Base-by-base conservation (phyloP, 2,329 filamentous ascomycete genomes). In the Cladosporium sp. region DNA sequence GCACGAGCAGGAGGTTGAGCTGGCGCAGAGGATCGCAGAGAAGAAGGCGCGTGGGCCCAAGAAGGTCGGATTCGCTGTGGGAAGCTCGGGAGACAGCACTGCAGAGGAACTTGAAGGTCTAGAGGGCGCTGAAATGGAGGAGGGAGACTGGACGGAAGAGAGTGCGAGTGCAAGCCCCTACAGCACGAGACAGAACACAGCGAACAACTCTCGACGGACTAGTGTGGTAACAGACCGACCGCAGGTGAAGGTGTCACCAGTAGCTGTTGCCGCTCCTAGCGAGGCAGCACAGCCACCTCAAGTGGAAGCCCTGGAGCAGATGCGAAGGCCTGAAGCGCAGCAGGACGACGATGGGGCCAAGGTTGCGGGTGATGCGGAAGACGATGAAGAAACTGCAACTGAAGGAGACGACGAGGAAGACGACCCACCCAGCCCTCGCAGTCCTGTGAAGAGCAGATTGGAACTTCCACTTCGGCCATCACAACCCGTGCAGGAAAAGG, bases 131-230 rank as follows among this genome's bases (percentile, higher is more conserved):
- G 73, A 70, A 14, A 54, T 72, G 68, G 76, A 77, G 55, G 75
- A 77, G 57, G 61, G 51, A 8, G 76, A 77, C 34, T 78, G 76
- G 76, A 77, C 75, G 10, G 76, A 78, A 57, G 73, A 78, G 62
- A 77, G 75, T 55, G 71, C 73, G 10, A 77, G 75, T 59, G 75
- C 74, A 24, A 76, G 74, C 67, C 76, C 76, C 14, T 74, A 73
- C 66, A 77, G 75, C 68, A 78, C 76, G 38, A 69, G 75, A 59
- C 72, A 75, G 67, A 76, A 77, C 61, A 77, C 76, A 30, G 74
- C 74, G 21, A 76, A 77, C 64, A 78, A 78, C 57, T 75, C 74
- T n/a, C 64, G 75, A 44, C 72, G 74, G 62, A 65, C 73, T 11
- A 77, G 75, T 55, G 64, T 73, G 32, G 62, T 65, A 28, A 55